Percentiles rank a stretch among this genome's conserved stretches.
Conservation (phyloP, 495 filamentous ascomycete genomes). For the Hypoxylon subgilvum region DNA sequence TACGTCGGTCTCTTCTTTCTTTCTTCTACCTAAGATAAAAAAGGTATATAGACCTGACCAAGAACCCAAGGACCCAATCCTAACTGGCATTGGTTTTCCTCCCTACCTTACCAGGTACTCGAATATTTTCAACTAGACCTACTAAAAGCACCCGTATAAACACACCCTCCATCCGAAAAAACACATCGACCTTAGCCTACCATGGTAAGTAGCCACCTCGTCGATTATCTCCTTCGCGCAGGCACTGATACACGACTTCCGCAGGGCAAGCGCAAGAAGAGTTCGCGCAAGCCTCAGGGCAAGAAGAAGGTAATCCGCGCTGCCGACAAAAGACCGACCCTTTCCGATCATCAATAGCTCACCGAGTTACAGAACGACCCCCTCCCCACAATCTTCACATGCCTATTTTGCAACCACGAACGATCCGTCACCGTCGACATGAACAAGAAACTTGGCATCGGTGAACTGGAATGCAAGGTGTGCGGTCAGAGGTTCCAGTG, state of each 20-base stretch:
- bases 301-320: conserved; percentile 72
- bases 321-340: not conserved
- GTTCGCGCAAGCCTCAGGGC: conserved; percentile 78
- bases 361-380: conserved; percentile 71
- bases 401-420: conserved; percentile 98
- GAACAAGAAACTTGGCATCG: conserved; percentile 88
- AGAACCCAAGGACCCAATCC: too few relatives aligned
- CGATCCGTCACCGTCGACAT: conserved; percentile 85
- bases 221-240: not conserved
- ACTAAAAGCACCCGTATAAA: too few relatives aligned
- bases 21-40: too few relatives aligned
- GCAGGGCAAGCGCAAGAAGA: conserved; percentile 94
- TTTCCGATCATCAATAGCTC: conserved; percentile 4
- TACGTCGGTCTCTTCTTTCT: too few relatives aligned
- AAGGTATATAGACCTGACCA: too few relatives aligned
- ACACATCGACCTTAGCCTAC: not conserved
- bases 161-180: not conserved
- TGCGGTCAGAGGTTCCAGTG: conserved; percentile 94
- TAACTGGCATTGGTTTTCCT: too few relatives aligned
- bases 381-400: conserved; percentile 87
- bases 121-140: too few relatives aligned
- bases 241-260: conserved; percentile 4
- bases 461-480: conserved; percentile 83
- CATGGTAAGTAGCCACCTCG: conserved; percentile 10
- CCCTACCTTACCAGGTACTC: too few relatives aligned